Evolutionary conservation across 106 monocot species (phyloP).

Genomic region (Hemerocallis citrina): DNA sequence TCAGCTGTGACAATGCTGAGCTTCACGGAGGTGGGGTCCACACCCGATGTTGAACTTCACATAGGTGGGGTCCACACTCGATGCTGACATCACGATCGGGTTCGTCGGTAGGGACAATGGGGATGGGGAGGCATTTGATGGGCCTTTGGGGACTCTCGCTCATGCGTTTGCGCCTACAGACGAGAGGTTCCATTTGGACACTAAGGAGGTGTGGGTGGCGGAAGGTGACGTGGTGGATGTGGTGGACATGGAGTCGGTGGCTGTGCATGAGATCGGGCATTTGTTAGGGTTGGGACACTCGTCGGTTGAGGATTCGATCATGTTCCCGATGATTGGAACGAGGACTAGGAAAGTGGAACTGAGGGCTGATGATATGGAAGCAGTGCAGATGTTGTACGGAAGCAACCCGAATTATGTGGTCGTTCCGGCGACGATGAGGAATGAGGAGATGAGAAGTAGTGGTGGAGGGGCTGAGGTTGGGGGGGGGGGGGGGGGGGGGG

Average conservation of each 20-base stretch:
- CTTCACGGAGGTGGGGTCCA: slow-evolving; percentile 62
- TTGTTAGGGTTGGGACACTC: slow-evolving; percentile 52
- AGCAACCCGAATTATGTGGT: slow-evolving; percentile 46
- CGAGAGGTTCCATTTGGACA: slow-evolving; percentile 82
- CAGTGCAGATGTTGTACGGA: slow-evolving; percentile 78
- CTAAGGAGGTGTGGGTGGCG: slow-evolving; percentile 70
- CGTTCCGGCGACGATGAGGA: slow-evolving; percentile 4
- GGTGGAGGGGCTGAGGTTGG: background rate
- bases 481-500: background rate
- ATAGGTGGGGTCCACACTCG: slow-evolving; percentile 13
- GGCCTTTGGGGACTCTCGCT: slow-evolving; percentile 70
- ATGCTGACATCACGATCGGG: slow-evolving; percentile 66
- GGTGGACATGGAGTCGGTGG: slow-evolving; percentile 85
- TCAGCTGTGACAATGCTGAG: slow-evolving; percentile 30
- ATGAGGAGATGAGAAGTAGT: slow-evolving; percentile 4
- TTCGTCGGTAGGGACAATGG: slow-evolving; percentile 76
- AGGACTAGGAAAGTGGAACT: slow-evolving; percentile 49
- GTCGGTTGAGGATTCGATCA: slow-evolving; percentile 33
- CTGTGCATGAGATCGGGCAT: slow-evolving; percentile 84
- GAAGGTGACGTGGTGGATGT: slow-evolving; percentile 36
- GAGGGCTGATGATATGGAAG: slow-evolving; percentile 41
- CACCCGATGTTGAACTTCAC: slow-evolving; percentile 34
- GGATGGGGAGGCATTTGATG: slow-evolving; percentile 86
- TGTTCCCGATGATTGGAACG: slow-evolving; percentile 40
- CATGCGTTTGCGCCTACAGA: slow-evolving; percentile 93